phyloP scores from a whole-genome alignment of 2,329 filamentous ascomycete genomes.

The Talaromyces sp. region DNA sequence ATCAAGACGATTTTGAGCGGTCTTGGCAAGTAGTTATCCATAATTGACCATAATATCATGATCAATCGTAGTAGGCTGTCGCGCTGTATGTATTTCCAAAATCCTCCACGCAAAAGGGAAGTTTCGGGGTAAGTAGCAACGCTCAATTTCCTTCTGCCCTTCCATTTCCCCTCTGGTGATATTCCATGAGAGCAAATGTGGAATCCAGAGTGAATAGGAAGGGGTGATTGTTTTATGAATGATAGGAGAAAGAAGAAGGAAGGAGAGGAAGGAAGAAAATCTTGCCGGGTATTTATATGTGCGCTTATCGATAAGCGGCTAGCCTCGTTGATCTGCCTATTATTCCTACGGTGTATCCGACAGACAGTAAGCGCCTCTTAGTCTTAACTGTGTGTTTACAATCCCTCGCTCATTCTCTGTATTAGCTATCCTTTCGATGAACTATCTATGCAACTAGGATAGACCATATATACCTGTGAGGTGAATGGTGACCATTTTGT shows the following conservation, averaged over 20 bases:
- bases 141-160: conserved; percentile 38
- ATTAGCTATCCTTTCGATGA: too few relatives aligned
- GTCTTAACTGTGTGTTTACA: too few relatives aligned
- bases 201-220: conserved; percentile 49
- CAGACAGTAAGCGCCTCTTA: too few relatives aligned
- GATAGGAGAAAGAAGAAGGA: conserved; percentile 30
- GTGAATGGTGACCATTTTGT: too few relatives aligned
- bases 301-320: conserved; percentile 36
- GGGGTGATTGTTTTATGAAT: conserved; percentile 40
- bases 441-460: too few relatives aligned
- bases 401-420: too few relatives aligned
- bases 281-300: conserved; percentile 24
- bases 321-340: neutral
- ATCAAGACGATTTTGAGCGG: conserved; percentile 11
- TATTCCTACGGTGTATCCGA: too few relatives aligned
- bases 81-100: conserved; percentile 48
- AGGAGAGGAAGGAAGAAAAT: conserved; percentile 22
- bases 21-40: neutral
- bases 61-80: conserved; percentile 25
- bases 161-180: conserved; percentile 47
- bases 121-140: conserved; percentile 45
- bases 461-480: too few relatives aligned
- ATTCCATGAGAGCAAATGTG: conserved; percentile 34
- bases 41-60: neutral
- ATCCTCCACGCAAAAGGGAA: conserved; percentile 41